phyloP scores from a whole-genome alignment of 805 yeast genomes.

The Jamesozyma spencerorum region DNA sequence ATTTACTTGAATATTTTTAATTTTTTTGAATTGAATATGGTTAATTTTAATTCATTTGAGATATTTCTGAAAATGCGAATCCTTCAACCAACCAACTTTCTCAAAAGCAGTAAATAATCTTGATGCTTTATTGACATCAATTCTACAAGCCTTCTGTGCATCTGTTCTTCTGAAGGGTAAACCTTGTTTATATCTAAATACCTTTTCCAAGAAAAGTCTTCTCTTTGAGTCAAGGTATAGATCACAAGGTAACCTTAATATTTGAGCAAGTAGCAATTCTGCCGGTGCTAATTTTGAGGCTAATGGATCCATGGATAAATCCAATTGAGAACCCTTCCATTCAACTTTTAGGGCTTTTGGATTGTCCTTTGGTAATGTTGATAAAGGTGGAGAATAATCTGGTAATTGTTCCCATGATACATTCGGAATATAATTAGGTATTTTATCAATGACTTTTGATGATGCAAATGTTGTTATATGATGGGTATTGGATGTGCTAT shows the following conservation, averaged over 20 bases:
- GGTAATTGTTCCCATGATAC: conserved; percentile 63
- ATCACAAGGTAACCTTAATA: conserved; percentile 79
- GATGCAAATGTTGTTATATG: conserved; percentile 27
- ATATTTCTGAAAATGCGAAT: conserved; percentile 50
- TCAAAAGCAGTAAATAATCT: conserved; percentile 85
- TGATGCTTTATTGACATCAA: conserved; percentile 93
- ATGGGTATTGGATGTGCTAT: too few species aligned
- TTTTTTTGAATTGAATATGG: too few species aligned
- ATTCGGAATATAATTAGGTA: conserved; percentile 34
- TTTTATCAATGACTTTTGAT: conserved; percentile 19
- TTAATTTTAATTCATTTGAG: conserved; percentile 18
- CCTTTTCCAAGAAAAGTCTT: conserved; percentile 83
- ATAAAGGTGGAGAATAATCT: conserved; percentile 69
- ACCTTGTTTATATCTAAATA: conserved; percentile 56
- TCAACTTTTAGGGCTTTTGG: conserved; percentile 74
- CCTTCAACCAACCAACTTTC: conserved; percentile 85
- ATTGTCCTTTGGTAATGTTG: conserved; percentile 53
- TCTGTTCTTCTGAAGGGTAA: conserved; percentile 91
- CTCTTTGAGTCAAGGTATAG: conserved; percentile 75
- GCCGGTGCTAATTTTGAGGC: conserved; percentile 76
- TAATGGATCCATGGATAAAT: conserved; percentile 69
- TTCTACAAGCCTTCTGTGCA: conserved; percentile 95
- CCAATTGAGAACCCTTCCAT: conserved; percentile 99
- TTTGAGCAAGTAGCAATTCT: conserved; percentile 76
- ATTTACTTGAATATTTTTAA: background rate